Conservation (phyloP, 2,329 filamentous ascomycete species). For the Raffaelea albimanens region DNA sequence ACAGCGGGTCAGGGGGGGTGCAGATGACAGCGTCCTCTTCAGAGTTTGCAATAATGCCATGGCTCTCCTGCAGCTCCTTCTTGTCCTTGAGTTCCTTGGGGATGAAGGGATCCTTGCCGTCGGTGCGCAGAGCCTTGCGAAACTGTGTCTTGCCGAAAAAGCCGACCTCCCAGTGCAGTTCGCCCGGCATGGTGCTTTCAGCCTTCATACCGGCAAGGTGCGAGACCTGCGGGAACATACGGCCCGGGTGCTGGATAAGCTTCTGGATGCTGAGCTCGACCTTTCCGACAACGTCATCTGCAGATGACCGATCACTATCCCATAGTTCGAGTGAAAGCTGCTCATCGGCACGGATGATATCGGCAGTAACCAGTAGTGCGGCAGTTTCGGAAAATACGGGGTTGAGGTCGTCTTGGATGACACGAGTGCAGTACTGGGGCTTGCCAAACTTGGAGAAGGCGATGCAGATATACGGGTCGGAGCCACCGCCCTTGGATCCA, state of each 20-base stretch:
- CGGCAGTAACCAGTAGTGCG: constrained; percentile 75
- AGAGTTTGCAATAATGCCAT: constrained; percentile 62
- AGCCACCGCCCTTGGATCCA: constrained; percentile 76
- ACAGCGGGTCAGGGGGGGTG: constrained; percentile 91
- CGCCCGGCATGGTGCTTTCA: constrained; percentile 81
- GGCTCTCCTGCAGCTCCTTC: constrained; percentile 77
- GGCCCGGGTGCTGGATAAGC: constrained; percentile 86
- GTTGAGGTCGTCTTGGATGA: constrained; percentile 90
- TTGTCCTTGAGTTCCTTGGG: constrained; percentile 65
- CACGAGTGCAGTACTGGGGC: constrained; percentile 93
- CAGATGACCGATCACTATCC: constrained; percentile 88
- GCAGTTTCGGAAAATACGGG: constrained; percentile 86
- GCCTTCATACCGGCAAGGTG: constrained; percentile 75
- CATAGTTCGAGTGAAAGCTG: constrained; percentile 89
- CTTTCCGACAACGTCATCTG: constrained; percentile 92
- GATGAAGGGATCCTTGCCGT: constrained; percentile 72
- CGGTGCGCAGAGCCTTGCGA: constrained; percentile 71
- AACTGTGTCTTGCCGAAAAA: constrained; percentile 90
- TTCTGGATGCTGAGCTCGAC: constrained; percentile 90
- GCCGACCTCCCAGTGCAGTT: constrained; percentile 92
- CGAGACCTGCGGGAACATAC: constrained; percentile 84
- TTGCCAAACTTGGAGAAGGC: constrained; percentile 96
- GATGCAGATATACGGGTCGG: constrained; percentile 90
- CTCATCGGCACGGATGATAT: constrained; percentile 88
- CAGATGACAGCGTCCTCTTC: constrained; percentile 78